Conservation (phyloP, 2,329 filamentous ascomycete genomes). For the Xylariaceae sp. region DNA sequence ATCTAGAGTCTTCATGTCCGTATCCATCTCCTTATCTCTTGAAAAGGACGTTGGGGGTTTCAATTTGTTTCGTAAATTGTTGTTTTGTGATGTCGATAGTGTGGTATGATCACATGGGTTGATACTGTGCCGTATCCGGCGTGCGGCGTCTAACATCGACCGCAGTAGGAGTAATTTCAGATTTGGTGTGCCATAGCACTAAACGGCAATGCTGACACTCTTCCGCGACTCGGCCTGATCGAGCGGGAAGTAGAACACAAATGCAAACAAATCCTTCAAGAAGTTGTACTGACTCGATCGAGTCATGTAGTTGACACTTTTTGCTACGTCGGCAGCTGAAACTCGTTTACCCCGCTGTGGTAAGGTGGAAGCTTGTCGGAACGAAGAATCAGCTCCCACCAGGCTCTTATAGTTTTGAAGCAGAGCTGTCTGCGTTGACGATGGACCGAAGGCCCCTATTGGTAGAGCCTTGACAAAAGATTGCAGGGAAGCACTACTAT, state of each 20-base stretch:
- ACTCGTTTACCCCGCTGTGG: conserved; percentile 57
- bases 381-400: conserved; percentile 67
- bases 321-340: conserved; percentile 71
- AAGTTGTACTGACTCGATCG: conserved; percentile 71
- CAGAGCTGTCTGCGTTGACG: conserved; percentile 65
- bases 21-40: too few species aligned
- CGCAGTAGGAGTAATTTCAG: too few species aligned
- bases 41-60: too few species aligned
- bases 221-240: conserved; percentile 72
- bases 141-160: too few species aligned
- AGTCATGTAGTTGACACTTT: conserved; percentile 73
- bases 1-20: too few species aligned
- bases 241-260: conserved; percentile 79
- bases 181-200: background rate
- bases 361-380: conserved; percentile 52
- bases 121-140: too few species aligned
- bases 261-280: conserved; percentile 73
- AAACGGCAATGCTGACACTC: conserved; percentile 58
- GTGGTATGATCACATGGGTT: too few species aligned
- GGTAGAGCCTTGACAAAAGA: conserved; percentile 74
- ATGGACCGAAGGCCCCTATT: conserved; percentile 71
- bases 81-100: too few species aligned
- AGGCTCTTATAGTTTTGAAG: conserved; percentile 78
- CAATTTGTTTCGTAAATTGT: too few species aligned
- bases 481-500: conserved; percentile 55